Evolutionary conservation across 2,329 filamentous ascomycete genomes (phyloP).

Genomic region (Penicillium nordicum): DNA sequence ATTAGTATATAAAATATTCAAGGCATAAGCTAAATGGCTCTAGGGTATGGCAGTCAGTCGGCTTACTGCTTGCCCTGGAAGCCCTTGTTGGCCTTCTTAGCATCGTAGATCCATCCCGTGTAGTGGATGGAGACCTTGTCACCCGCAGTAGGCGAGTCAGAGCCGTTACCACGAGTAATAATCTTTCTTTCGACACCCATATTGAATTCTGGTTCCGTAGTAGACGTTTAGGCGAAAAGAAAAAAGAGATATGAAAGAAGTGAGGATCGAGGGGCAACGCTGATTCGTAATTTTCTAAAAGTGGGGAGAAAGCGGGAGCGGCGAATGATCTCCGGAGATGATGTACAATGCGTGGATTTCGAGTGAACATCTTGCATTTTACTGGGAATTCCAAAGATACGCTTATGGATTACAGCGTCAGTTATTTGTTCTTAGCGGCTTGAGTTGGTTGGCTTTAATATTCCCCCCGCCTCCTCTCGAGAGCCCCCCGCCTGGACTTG

Average conservation of each 20-base stretch:
- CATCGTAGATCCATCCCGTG: constrained; percentile 78
- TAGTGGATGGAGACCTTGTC: constrained; percentile 84
- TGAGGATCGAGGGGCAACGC: constrained; percentile 12
- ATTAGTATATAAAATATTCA: not conserved
- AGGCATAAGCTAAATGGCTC: not conserved
- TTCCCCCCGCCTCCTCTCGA: not conserved
- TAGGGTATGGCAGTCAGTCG: not conserved
- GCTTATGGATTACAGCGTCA: too few relatives aligned
- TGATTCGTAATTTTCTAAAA: constrained; percentile 16
- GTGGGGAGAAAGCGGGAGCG: constrained; percentile 10
- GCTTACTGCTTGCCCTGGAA: constrained; percentile 66
- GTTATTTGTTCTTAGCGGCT: not conserved
- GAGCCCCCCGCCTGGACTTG: not conserved
- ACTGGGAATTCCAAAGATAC: not conserved
- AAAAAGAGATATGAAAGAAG: not conserved
- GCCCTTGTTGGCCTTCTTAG: constrained; percentile 57
- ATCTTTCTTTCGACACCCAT: constrained; percentile 25
- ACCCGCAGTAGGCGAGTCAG: constrained; percentile 58
- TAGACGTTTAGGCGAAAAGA: not conserved
- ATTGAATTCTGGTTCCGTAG: not conserved
- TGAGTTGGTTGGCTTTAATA: not conserved
- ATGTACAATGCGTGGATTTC: not conserved
- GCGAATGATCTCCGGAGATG: not conserved
- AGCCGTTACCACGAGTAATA: constrained; percentile 52
- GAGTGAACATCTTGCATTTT: not conserved